Base-by-base conservation (phyloP, 371 early-diverging fungal genomes). In the Gilbertella persicaria region DNA sequence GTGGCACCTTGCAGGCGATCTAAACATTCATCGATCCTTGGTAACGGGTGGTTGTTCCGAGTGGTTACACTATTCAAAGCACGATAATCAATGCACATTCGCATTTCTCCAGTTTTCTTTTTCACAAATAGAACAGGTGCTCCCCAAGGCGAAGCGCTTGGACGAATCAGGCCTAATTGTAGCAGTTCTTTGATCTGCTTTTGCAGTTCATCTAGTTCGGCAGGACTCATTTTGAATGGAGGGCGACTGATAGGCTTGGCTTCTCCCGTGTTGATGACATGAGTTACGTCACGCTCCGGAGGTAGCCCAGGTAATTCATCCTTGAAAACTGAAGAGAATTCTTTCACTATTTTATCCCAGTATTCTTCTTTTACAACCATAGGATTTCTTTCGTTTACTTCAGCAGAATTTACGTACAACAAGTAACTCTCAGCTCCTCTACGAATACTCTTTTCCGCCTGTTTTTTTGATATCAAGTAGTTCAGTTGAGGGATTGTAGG, bases 1-100 rank as follows among this genome's bases (percentile, higher is more conserved):
- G 58, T 46, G 0, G 54, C 53, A 1, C 62, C 49, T 3, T 25
- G 60, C 26, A 65, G 23, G 12, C 29, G 60, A 9, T 75, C 73
- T 0, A 75, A 24, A 16, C 67, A 53, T 16, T 76, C 66, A 55
- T 60, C 43, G 14, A 78, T 60, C 0, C 41, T 6, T 8, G 75
- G 77, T 19, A 79, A 21, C 1, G 71, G 72, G 45, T 75, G 62
- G 1, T 61, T 41, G 42, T 82, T 69, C 26, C 65, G 64, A n/a
- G 67, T 58, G 9, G 80, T 83, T 8, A 73, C 50, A 0, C 55
- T 42, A 45, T 79, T 83, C 23, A 82, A 50, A 30, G 55, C 49
- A 21, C 69, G 25, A 29, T 54, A 60, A 30, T 60, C 45, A 0
- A 79, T 55, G 12, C 60, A 66, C 12, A 79, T 39, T 1, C 78